Evolutionary conservation across 2,329 filamentous ascomycete genomes (phyloP).

Genomic region (Aureobasidium zeae): DNA sequence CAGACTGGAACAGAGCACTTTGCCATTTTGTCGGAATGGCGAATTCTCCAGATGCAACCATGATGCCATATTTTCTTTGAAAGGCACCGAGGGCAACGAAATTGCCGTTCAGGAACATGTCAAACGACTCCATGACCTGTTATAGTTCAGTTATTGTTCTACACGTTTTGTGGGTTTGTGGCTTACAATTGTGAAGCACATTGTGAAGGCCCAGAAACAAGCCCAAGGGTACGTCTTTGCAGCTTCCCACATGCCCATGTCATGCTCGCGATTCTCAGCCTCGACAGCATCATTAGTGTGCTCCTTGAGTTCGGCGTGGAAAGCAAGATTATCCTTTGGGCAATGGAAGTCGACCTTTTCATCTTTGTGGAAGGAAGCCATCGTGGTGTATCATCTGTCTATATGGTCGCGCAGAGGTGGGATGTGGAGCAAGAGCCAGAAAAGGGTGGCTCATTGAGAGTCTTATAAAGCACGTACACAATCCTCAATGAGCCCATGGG

Average conservation of each 20-base stretch:
- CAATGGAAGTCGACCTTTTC: no score
- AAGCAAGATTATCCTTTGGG: no score
- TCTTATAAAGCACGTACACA: no score
- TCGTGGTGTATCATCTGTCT: no score
- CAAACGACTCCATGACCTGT: conserved; percentile 57
- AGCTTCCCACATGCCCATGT: conserved; percentile 42
- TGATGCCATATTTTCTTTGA: conserved; percentile 39
- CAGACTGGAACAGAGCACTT: conserved; percentile 46
- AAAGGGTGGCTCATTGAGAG: no score
- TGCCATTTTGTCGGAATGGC: conserved; percentile 49
- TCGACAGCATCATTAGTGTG: conserved; percentile 47
- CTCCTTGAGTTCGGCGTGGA: conserved; percentile 22
- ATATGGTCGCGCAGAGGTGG: no score
- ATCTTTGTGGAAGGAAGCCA: no score
- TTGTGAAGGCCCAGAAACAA: conserved; percentile 46
- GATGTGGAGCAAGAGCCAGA: no score
- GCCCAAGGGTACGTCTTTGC: conserved; percentile 45
- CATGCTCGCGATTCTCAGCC: conserved; percentile 46
- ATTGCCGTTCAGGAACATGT: conserved; percentile 51
- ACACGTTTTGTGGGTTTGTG: conserved; percentile 1
- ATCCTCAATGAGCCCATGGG: no score
- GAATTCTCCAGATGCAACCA: conserved; percentile 18
- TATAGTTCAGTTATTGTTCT: conserved; percentile 18
- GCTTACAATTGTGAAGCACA: conserved; percentile 50
- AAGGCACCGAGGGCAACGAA: conserved; percentile 48